Conservation (phyloP, 257 asterid genomes). For the Nicotiana attenuata region DNA sequence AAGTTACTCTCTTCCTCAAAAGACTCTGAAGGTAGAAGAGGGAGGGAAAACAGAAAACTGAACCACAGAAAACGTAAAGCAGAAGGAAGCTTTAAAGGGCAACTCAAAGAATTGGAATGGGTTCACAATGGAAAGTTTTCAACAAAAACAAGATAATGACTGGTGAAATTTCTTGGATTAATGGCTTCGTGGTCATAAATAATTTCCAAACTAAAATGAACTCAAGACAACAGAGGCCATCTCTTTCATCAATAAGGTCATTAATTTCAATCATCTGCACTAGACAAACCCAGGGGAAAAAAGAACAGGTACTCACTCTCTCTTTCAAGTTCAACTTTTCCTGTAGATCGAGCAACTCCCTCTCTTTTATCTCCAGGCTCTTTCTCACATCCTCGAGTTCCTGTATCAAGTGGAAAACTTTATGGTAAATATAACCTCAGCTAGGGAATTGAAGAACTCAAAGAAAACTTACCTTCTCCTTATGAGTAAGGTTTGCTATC, state of each 20-base stretch:
- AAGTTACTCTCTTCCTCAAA: neutral
- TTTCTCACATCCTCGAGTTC: constrained; percentile 53
- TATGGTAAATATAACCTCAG: neutral
- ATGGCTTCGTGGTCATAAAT: neutral
- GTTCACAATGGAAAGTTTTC: neutral
- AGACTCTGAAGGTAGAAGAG: neutral
- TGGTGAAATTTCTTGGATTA: neutral
- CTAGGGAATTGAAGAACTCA: neutral
- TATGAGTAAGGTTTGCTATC: constrained; percentile 40
- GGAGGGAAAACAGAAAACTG: neutral
- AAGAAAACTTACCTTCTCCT: constrained; percentile 63
- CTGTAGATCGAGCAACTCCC: constrained; percentile 59
- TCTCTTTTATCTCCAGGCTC: constrained; percentile 69
- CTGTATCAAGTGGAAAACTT: constrained; percentile 41
- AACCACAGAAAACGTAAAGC: neutral
- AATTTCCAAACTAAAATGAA: neutral
- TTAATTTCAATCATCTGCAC: neutral
- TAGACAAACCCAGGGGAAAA: neutral
- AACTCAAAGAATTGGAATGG: neutral
- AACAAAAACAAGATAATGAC: neutral
- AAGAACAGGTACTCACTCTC: constrained; percentile 39
- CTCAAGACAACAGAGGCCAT: neutral
- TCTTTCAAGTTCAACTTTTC: constrained; percentile 66
- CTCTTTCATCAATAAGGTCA: neutral
- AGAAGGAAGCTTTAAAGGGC: neutral